These are phyloP conservation scores for Microdochium paspali DNA, from an alignment of 2,329 filamentous ascomycete genomes.

Conservation along the genomic window DNA sequence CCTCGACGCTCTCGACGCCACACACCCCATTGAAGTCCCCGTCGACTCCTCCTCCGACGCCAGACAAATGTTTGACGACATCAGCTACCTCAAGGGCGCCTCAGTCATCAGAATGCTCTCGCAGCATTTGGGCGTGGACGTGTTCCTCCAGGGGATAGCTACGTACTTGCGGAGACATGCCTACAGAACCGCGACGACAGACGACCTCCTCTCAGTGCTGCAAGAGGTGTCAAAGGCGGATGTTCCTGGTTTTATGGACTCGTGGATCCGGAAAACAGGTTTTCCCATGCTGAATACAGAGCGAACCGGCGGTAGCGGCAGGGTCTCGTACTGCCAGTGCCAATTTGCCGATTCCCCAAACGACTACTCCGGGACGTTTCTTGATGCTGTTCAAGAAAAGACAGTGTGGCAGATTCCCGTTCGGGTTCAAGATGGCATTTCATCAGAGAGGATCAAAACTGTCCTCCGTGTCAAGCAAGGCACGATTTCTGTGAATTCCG, in stretches of 20 bases:
- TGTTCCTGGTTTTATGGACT: constrained; percentile 78
- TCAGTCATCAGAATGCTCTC: constrained; percentile 96
- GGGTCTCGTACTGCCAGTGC: constrained; percentile 74
- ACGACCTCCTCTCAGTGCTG: constrained; percentile 83
- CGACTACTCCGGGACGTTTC: constrained; percentile 51
- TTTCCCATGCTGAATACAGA: constrained; percentile 72
- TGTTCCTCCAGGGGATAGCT: constrained; percentile 86
- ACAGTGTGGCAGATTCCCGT: background rate
- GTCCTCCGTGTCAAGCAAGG: background rate
- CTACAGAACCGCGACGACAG: constrained; percentile 84
- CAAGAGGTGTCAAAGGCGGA: constrained; percentile 82
- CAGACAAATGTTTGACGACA: constrained; percentile 95
- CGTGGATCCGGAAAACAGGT: constrained; percentile 95
- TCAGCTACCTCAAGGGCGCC: constrained; percentile 94
- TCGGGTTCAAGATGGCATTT: background rate
- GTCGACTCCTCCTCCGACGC: constrained; percentile 90
- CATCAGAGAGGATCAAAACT: background rate
- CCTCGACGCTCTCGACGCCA: constrained; percentile 81
- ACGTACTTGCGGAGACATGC: constrained; percentile 82
- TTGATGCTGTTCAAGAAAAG: background rate
- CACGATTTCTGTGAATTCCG: background rate
- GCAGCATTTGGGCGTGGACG: constrained; percentile 76
- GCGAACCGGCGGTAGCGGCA: constrained; percentile 71
- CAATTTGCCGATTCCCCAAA: constrained; percentile 84
- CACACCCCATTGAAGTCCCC: constrained; percentile 91